Conservation (phyloP, 306 rosid genomes). For the Astragalus glycyphyllos region DNA sequence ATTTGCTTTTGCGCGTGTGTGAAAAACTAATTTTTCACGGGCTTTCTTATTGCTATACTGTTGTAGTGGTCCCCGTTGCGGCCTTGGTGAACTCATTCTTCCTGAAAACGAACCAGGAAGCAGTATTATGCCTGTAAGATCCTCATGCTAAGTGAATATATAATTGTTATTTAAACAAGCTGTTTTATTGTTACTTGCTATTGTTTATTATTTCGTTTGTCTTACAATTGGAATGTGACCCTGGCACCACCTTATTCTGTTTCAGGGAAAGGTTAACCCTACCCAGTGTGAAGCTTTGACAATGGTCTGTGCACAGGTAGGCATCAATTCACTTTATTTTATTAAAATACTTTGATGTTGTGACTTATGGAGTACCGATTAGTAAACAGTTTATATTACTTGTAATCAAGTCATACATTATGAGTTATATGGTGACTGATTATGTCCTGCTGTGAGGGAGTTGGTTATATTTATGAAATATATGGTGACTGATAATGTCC, state of each 20-base stretch:
- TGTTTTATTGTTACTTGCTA: conserved; percentile 17
- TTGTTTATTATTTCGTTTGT: conserved; percentile 27
- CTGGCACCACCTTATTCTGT: conserved; percentile 38
- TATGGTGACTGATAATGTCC: conserved; percentile 1
- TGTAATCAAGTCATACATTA: conserved; percentile 11
- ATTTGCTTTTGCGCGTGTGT: conserved; percentile 5
- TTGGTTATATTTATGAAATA: not conserved
- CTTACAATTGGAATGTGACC: conserved; percentile 33
- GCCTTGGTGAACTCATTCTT: conserved; percentile 98
- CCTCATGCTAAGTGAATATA: conserved; percentile 35
- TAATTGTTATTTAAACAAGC: conserved; percentile 16
- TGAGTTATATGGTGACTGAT: conserved; percentile 8
- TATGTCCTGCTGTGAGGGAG: not conserved
- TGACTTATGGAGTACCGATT: conserved; percentile 23
- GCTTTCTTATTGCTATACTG: conserved; percentile 40
- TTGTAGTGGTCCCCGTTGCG: conserved; percentile 96
- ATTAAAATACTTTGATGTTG: conserved; percentile 23
- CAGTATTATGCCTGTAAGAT: conserved; percentile 98
- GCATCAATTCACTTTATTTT: conserved; percentile 26
- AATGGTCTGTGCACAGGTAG: conserved; percentile 99
- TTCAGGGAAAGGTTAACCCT: conserved; percentile 99
- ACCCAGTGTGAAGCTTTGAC: conserved; percentile 99
- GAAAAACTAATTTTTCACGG: conserved; percentile 14
- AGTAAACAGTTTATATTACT: conserved; percentile 25
- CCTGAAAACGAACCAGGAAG: conserved; percentile 99